A percentile compares a stretch with the other conserved stretches of the same genome.
Conservation (phyloP, 495 filamentous ascomycete species). For the Lasiosphaeris hirsuta region DNA sequence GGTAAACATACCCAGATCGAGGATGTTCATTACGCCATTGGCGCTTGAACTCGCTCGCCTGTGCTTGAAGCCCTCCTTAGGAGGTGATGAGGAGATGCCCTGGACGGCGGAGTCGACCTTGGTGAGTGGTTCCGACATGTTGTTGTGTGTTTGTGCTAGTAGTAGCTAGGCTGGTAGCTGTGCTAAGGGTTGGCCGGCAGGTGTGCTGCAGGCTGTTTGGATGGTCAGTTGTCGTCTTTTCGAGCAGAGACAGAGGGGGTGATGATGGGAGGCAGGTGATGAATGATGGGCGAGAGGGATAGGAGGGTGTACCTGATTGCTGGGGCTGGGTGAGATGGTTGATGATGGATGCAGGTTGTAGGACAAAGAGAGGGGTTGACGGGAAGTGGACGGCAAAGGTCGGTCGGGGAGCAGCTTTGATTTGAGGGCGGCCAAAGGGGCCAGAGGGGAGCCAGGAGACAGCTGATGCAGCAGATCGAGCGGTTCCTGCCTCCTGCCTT, state of each 20-base stretch:
- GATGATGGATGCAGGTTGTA: conserved; percentile 16
- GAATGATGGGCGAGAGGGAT: background rate
- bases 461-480: conserved; percentile 8
- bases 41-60: conserved; percentile 63
- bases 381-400: background rate
- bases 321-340: conserved; percentile 1
- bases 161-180: background rate
- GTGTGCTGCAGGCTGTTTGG: background rate
- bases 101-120: conserved; percentile 87
- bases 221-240: background rate
- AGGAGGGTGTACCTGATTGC: conserved; percentile 5
- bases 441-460: conserved; percentile 8
- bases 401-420: conserved; percentile 14
- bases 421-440: conserved; percentile 17
- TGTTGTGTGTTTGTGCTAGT: conserved; percentile 25
- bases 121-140: conserved; percentile 67
- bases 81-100: conserved; percentile 65
- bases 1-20: conserved; percentile 68
- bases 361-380: conserved; percentile 22
- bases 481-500: conserved; percentile 22
- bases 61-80: conserved; percentile 58
- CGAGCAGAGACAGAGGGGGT: background rate
- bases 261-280: background rate
- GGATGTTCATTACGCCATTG: conserved; percentile 74
- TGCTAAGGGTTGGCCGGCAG: conserved; percentile 3